A percentile compares a stretch with the other conserved stretches of the same genome.
Conservation (phyloP, 805 yeast genomes). For the Saccharomyces mikatae region DNA sequence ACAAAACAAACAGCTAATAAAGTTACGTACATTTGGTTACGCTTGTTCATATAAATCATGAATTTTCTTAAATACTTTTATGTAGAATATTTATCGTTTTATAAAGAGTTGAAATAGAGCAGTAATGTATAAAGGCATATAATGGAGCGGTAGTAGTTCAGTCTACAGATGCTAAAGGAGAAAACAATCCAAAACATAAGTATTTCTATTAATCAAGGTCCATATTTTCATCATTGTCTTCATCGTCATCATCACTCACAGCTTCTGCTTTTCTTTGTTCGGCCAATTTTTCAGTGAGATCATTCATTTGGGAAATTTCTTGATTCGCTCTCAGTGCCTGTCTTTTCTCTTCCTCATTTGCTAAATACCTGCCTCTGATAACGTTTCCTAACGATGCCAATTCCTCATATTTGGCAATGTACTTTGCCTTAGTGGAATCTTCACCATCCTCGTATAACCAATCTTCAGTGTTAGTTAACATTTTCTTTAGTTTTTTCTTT, state of each 20-base stretch:
- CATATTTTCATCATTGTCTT: slow-evolving; percentile 12
- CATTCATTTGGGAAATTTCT: slow-evolving; percentile 79
- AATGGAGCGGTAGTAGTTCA: neutral
- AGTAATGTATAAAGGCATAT: neutral
- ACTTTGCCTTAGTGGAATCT: slow-evolving; percentile 92
- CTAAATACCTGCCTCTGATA: slow-evolving; percentile 88
- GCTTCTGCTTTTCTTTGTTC: slow-evolving; percentile 60
- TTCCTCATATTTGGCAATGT: slow-evolving; percentile 96
- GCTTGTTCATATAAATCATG: neutral
- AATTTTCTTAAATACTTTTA: neutral
- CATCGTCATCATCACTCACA: slow-evolving; percentile 35
- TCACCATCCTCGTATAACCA: slow-evolving; percentile 98
- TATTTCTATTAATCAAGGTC: neutral
- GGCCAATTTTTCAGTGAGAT: slow-evolving; percentile 74
- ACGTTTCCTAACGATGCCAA: slow-evolving; percentile 90
- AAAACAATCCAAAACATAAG: neutral
- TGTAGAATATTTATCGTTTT: neutral
- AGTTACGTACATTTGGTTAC: neutral
- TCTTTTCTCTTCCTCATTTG: slow-evolving; percentile 91
- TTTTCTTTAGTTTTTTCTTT: slow-evolving; percentile 65
- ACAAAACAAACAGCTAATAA: neutral
- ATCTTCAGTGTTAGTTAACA: slow-evolving; percentile 84
- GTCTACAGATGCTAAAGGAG: neutral
- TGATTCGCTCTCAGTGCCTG: slow-evolving; percentile 79
- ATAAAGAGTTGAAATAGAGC: neutral